A percentile compares a stretch with the other conserved stretches of the same genome.
These are phyloP conservation scores for Neurospora sp. DNA, from an alignment of 495 filamentous ascomycete species.

Conservation along the genomic window DNA sequence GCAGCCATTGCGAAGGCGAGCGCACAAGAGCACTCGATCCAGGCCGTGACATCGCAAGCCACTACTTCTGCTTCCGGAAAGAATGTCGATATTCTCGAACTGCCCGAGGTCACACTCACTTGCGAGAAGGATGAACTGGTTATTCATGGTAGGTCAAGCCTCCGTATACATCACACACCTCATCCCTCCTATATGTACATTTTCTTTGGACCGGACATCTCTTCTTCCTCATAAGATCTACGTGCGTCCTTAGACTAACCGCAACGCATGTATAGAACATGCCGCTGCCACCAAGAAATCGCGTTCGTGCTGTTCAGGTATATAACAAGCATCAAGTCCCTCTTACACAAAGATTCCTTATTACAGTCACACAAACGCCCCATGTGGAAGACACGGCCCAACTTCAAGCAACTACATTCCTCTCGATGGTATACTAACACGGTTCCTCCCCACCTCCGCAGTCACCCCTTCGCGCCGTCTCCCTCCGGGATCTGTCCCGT, in stretches of 20 bases:
- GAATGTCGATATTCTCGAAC: slow-evolving; percentile 9
- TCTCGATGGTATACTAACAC: neutral
- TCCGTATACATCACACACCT: neutral
- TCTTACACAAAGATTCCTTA: neutral
- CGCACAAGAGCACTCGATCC: no score
- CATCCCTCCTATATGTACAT: neutral
- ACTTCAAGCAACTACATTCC: neutral
- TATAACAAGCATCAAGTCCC: neutral
- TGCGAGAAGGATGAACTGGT: slow-evolving; percentile 11
- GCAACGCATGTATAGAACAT: neutral
- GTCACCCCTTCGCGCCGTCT: neutral
- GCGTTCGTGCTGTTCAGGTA: neutral
- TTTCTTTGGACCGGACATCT: neutral
- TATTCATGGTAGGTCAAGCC: slow-evolving; percentile 8
- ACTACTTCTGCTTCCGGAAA: neutral
- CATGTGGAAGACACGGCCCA: neutral
- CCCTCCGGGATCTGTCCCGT: slow-evolving; percentile 42
- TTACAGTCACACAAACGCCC: neutral
- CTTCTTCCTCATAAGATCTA: neutral
- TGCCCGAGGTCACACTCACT: slow-evolving; percentile 17
- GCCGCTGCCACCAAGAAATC: neutral
- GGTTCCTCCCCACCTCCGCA: neutral
- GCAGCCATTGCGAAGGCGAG: neutral
- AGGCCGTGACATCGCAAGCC: neutral
- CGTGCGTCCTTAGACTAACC: neutral